Conservation (phyloP, 768 basidiomycete genomes). For the Leucogyrophana mollusca region DNA sequence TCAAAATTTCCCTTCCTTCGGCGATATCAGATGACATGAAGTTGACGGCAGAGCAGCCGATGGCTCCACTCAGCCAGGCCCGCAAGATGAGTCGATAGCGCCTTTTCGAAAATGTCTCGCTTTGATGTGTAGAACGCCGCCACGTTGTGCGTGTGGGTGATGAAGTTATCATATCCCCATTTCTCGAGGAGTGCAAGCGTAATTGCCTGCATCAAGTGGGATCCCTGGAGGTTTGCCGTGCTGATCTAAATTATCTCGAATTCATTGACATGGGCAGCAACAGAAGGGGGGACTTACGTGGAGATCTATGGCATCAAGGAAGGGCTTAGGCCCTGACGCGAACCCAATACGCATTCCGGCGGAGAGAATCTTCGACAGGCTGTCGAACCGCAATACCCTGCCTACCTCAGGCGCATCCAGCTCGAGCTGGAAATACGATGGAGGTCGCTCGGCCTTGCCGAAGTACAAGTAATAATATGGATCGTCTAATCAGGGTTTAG, state of each 20-base stretch:
- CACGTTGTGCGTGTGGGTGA: constrained; percentile 63
- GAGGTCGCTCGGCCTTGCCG: constrained; percentile 56
- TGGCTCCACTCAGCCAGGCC: constrained; percentile 75
- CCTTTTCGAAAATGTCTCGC: constrained; percentile 74
- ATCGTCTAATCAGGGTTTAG: constrained; percentile 51
- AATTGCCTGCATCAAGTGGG: constrained; percentile 64
- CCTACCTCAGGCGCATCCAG: constrained; percentile 63
- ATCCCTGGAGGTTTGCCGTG: constrained; percentile 65
- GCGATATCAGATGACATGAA: too few relatives aligned
- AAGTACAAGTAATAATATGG: constrained; percentile 82
- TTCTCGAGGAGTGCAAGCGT: constrained; percentile 53
- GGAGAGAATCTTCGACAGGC: constrained; percentile 80
- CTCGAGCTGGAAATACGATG: constrained; percentile 85
- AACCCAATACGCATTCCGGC: constrained; percentile 82
- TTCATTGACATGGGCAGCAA: constrained; percentile 8
- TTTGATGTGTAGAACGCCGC: constrained; percentile 73
- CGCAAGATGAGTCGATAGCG: constrained; percentile 72
- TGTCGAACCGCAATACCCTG: constrained; percentile 85
- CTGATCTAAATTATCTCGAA: constrained; percentile 47
- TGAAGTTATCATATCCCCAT: constrained; percentile 80
- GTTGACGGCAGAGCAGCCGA: too few relatives aligned
- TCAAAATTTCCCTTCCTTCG: too few relatives aligned
- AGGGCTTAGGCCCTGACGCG: constrained; percentile 66
- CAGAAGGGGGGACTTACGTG: constrained; percentile 49
- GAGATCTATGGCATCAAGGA: constrained; percentile 69